These are phyloP conservation scores for Herpetomonas samuelpessoai DNA, from an alignment of 208 protist genomes.

Conservation along the genomic window DNA sequence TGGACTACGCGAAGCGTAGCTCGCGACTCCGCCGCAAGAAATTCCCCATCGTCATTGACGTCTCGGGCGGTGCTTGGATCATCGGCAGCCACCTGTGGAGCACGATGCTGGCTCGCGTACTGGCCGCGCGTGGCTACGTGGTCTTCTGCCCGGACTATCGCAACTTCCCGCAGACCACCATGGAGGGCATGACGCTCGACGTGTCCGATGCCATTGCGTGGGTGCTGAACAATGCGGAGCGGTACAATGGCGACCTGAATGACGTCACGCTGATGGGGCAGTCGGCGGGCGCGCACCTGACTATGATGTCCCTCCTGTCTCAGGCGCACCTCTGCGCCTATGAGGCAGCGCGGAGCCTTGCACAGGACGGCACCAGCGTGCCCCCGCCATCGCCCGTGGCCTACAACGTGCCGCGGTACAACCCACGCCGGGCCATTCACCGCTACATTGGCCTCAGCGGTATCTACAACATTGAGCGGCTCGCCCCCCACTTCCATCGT, in stretches of 20 bases:
- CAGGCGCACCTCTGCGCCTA: constrained; percentile 77
- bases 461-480: constrained; percentile 73
- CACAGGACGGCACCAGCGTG: constrained; percentile 22
- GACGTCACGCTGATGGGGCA: constrained; percentile 81
- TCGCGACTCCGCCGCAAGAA: constrained; percentile 46
- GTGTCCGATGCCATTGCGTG: constrained; percentile 83
- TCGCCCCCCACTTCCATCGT: constrained; percentile 58
- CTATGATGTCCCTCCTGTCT: constrained; percentile 84
- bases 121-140: constrained; percentile 76
- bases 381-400: constrained; percentile 38
- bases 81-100: constrained; percentile 82
- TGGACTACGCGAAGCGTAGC: constrained; percentile 36
- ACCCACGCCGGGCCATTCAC: constrained; percentile 74
- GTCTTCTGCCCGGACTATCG: constrained; percentile 92
- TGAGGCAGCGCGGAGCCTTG: constrained; percentile 18
- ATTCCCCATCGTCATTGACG: constrained; percentile 74
- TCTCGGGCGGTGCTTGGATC: constrained; percentile 85
- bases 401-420: constrained; percentile 86
- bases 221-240: constrained; percentile 82
- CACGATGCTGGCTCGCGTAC: constrained; percentile 69
- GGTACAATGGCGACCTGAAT: constrained; percentile 80
- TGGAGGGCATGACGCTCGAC: constrained; percentile 90
- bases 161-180: constrained; percentile 89
- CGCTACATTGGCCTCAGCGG: constrained; percentile 84
- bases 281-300: constrained; percentile 81